Percentiles rank a stretch among this genome's conserved stretches.
These are phyloP conservation scores for Phytophthora rubi DNA, from an alignment of 352 stramenopile genomes.

Conservation along the genomic window DNA sequence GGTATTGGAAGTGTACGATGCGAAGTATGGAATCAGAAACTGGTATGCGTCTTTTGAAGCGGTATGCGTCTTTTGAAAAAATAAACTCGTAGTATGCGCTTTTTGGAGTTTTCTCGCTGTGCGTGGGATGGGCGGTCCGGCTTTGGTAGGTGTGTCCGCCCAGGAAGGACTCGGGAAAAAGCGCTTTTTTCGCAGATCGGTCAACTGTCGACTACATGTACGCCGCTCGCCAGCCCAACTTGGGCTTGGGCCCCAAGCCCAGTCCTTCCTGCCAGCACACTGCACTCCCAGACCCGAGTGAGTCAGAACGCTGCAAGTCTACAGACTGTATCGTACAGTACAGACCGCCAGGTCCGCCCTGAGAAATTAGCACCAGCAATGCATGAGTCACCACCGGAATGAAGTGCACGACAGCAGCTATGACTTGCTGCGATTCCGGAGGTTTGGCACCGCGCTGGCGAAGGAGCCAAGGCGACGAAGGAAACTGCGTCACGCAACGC, in stretches of 20 bases:
- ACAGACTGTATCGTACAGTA: not conserved
- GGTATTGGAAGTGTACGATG: too few relatives aligned
- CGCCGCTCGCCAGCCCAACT: too few relatives aligned
- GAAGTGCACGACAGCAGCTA: not conserved
- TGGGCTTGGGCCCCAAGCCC: too few relatives aligned
- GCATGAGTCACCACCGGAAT: constrained; percentile 1
- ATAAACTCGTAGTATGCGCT: too few relatives aligned
- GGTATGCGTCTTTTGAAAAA: too few relatives aligned
- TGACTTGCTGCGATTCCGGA: not conserved
- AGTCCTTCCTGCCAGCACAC: not conserved
- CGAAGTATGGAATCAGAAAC: too few relatives aligned
- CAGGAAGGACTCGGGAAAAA: constrained; percentile 16
- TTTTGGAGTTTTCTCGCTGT: too few relatives aligned
- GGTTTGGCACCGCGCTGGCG: not conserved
- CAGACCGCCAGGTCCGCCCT: not conserved
- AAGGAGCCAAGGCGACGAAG: not conserved
- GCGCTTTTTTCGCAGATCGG: constrained; percentile 10
- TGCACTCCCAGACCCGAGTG: not conserved
- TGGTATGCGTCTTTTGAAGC: too few relatives aligned
- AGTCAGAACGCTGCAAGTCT: not conserved
- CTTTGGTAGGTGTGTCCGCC: constrained; percentile 30
- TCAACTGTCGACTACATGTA: not conserved
- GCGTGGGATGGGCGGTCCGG: constrained; percentile 11
- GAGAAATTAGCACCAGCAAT: not conserved
- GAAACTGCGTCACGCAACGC: not conserved